These are phyloP conservation scores for Daldinia loculata DNA, from an alignment of 495 filamentous ascomycete genomes.

Conservation along the genomic window DNA sequence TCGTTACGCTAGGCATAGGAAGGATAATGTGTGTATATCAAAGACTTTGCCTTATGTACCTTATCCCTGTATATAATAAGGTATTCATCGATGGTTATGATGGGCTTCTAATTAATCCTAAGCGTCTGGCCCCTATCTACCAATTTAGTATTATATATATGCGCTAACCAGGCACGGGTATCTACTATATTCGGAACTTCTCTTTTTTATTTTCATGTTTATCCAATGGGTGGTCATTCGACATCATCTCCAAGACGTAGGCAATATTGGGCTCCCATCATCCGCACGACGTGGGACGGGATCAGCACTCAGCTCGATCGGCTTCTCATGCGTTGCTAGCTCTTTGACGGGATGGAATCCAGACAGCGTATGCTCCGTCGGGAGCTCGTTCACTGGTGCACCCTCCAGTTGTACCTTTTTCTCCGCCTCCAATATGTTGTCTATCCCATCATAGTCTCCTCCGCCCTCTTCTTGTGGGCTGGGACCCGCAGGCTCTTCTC, in stretches of 20 bases:
- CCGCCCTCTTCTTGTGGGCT: neutral
- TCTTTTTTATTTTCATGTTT: neutral
- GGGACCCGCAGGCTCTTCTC: neutral
- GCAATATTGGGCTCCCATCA: slow-evolving; percentile 14
- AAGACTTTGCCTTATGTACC: neutral
- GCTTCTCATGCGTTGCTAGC: slow-evolving; percentile 31
- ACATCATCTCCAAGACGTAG: slow-evolving; percentile 13
- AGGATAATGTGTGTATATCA: neutral
- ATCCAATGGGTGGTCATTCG: neutral
- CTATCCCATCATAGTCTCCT: neutral
- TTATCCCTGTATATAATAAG: neutral
- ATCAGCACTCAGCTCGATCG: slow-evolving; percentile 38
- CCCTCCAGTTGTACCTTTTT: slow-evolving; percentile 25
- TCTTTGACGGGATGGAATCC: slow-evolving; percentile 27
- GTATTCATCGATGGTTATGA: neutral
- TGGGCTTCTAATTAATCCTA: neutral
- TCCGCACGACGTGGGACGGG: neutral
- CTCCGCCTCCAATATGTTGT: neutral
- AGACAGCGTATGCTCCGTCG: slow-evolving; percentile 25
- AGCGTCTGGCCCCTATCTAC: neutral
- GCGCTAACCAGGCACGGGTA: neutral
- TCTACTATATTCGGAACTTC: neutral
- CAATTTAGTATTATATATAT: neutral
- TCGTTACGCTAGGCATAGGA: neutral
- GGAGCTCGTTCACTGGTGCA: slow-evolving; percentile 30